These are phyloP conservation scores for Irineochytrium annulatum DNA, from an alignment of 192 early-diverging fungal genomes.

Conservation along the genomic window DNA sequence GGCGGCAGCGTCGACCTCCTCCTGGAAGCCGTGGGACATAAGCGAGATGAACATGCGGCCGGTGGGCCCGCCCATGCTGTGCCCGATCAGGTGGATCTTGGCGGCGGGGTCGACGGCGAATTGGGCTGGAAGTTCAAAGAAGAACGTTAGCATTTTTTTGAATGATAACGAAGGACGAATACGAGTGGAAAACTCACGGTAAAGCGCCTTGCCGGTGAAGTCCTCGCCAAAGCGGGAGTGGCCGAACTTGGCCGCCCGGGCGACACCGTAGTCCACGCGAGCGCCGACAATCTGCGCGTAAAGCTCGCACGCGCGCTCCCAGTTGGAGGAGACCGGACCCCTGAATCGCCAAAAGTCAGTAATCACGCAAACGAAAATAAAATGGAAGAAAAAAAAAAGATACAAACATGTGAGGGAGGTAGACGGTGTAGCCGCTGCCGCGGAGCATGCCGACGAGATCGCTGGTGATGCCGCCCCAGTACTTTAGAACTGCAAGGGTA, in stretches of 20 bases:
- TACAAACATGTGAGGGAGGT: constrained; percentile 16
- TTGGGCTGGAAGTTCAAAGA: no score
- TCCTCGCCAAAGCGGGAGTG: constrained; percentile 18
- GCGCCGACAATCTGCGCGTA: constrained; percentile 24
- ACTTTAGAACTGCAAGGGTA: constrained; percentile 13
- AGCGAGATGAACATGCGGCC: constrained; percentile 12
- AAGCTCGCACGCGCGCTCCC: constrained; percentile 31
- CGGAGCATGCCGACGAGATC: constrained; percentile 14
- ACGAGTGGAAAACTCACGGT: constrained; percentile 8
- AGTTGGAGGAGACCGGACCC: constrained; percentile 24
- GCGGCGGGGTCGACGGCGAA: background rate
- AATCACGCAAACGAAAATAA: background rate
- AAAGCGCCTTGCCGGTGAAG: constrained; percentile 18
- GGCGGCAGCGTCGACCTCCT: constrained; percentile 20
- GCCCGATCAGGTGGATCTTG: constrained; percentile 26
- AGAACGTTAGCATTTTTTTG: no score
- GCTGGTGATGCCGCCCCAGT: constrained; percentile 21
- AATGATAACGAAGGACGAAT: no score
- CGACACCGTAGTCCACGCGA: constrained; percentile 22
- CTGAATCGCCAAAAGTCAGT: constrained; percentile 1
- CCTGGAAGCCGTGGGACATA: constrained; percentile 5
- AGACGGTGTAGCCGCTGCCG: constrained; percentile 8
- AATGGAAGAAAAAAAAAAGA: background rate
- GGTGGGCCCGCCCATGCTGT: constrained; percentile 23
- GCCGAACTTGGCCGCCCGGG: constrained; percentile 12